These are phyloP conservation scores for Pythium brachiatum DNA, from an alignment of 352 stramenopile species.

Conservation along the genomic window DNA sequence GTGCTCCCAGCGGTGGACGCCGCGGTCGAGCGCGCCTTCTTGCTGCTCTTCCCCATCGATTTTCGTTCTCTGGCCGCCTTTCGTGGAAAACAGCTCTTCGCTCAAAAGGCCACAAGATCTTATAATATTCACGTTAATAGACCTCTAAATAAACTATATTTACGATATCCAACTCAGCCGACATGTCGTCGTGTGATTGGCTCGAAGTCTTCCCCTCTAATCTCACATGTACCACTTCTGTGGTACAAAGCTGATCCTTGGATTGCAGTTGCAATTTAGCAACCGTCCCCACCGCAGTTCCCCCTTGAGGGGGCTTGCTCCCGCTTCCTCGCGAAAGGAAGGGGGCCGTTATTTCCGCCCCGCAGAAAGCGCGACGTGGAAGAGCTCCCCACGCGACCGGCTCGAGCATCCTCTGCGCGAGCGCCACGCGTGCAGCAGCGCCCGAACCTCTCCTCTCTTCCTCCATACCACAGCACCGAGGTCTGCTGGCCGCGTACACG, in stretches of 20 bases:
- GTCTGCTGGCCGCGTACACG: not conserved
- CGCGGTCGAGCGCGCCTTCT: conserved; percentile 6
- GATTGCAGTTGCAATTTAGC: not conserved
- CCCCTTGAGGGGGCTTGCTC: conserved; percentile 4
- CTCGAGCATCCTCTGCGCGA: not conserved
- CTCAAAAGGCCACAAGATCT: conserved; percentile 14
- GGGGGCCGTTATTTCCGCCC: conserved; percentile 17
- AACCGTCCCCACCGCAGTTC: conserved; percentile 1
- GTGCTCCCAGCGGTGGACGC: too few species aligned
- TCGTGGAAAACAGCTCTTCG: too few species aligned
- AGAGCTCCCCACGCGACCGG: not conserved
- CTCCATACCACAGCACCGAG: too few species aligned
- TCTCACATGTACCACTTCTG: conserved; percentile 1
- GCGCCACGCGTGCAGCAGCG: not conserved
- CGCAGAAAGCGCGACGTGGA: conserved; percentile 16
- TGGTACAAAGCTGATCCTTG: conserved; percentile 13
- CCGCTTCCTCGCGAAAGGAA: conserved; percentile 11
- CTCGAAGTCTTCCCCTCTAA: not conserved
- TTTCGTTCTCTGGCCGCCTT: too few species aligned
- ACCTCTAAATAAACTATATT: not conserved
- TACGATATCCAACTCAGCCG: conserved; percentile 12
- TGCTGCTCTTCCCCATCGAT: conserved; percentile 11
- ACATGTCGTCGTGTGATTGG: conserved; percentile 12
- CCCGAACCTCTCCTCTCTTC: not conserved
- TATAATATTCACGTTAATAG: conserved; percentile 3